These are phyloP conservation scores for Leucosporidium yakuticum DNA, from an alignment of 768 basidiomycete species.

Conservation along the genomic window DNA sequence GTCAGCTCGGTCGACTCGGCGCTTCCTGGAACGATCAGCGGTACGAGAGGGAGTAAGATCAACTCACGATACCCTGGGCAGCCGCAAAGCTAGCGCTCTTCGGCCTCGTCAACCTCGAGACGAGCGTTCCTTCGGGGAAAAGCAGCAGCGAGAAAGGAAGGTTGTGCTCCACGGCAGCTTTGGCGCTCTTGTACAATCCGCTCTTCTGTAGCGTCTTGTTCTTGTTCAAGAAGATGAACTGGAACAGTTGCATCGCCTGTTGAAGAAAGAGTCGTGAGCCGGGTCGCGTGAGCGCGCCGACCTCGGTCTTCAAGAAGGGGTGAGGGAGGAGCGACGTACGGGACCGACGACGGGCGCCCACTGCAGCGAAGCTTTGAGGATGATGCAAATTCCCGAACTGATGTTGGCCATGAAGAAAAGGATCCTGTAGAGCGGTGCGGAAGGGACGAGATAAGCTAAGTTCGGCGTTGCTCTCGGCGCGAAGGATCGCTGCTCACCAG, in stretches of 20 bases:
- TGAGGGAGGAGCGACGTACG: constrained; percentile 11
- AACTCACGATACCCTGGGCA: constrained; percentile 76
- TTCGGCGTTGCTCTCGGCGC: no score
- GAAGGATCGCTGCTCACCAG: no score
- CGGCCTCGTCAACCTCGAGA: constrained; percentile 77
- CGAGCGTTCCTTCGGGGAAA: constrained; percentile 94
- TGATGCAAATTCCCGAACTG: constrained; percentile 73
- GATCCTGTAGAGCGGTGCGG: constrained; percentile 53
- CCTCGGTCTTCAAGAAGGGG: neutral
- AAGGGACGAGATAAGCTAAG: no score
- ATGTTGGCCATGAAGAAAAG: constrained; percentile 65
- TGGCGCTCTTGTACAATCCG: neutral
- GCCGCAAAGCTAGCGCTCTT: constrained; percentile 81
- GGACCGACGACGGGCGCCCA: constrained; percentile 73
- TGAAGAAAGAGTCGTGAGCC: constrained; percentile 1
- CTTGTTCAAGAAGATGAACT: constrained; percentile 26
- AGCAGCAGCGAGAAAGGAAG: constrained; percentile 70
- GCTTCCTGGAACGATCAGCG: neutral
- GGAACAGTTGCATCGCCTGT: constrained; percentile 3
- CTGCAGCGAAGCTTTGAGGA: constrained; percentile 83
- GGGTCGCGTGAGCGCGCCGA: neutral
- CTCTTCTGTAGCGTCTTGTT: constrained; percentile 13
- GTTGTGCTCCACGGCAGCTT: no score
- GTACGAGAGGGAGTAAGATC: neutral
- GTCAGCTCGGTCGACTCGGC: neutral